These are phyloP conservation scores for Pistacia atlantica DNA, from an alignment of 345 rosid species.

Conservation along the genomic window DNA sequence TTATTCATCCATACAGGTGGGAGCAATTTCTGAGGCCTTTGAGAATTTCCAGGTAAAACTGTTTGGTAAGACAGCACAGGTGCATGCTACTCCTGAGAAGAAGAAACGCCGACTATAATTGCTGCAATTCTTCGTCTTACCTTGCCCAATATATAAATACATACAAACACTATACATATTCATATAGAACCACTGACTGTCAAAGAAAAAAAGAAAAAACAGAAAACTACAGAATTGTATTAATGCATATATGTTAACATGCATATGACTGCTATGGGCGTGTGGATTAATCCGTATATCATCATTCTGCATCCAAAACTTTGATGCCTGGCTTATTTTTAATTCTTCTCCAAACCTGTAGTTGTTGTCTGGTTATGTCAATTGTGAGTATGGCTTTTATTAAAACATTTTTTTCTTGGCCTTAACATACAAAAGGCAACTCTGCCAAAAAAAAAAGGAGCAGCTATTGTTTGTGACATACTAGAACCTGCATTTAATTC, in stretches of 20 bases:
- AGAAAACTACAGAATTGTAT: background rate
- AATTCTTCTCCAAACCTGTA: no score
- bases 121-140: slow-evolving; percentile 5
- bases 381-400: no score
- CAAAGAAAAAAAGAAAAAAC: background rate
- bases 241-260: background rate
- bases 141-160: background rate
- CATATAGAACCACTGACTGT: background rate
- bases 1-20: slow-evolving; percentile 32
- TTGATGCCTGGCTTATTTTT: no score
- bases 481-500: no score
- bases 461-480: no score
- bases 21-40: slow-evolving; percentile 48
- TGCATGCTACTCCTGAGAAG: slow-evolving; percentile 41
- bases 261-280: no score
- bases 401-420: no score
- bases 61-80: slow-evolving; percentile 34
- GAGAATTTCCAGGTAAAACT: slow-evolving; percentile 43
- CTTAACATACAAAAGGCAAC: no score
- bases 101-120: slow-evolving; percentile 25
- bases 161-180: background rate
- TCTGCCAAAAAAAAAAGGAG: no score
- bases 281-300: no score
- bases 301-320: no score
- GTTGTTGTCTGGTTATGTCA: no score